Evolutionary conservation across 352 stramenopile genomes (phyloP), one percentile per base, ranked within the genome.

Genomic region (Pythium plurisporium): DNA sequence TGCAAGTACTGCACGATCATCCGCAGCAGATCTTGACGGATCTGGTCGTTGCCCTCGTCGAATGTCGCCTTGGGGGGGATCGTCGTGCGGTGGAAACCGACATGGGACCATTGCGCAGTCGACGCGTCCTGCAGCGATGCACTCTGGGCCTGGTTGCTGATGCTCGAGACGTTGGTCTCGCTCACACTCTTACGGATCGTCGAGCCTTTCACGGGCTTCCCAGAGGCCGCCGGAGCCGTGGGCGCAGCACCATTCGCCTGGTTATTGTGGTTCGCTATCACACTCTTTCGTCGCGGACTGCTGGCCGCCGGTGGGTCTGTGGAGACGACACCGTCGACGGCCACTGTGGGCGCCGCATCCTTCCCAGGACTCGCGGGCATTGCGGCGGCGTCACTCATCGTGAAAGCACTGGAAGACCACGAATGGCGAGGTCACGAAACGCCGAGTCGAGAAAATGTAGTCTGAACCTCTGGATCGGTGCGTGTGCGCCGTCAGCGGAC

Each of bases 1-100:
- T 94, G 81, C 12, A 96, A 60, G 62, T 94, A 96, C 71, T 94
- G 84, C 26, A 83, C 84, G 61, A 96, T 96, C 57, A 96, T 79
- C 4, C 76, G 75, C 22, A 96, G 70, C 41, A 96, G 60, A 54
- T 94, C 86, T 45, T 83, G 76, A 46, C 89, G 84, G 67, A 96
- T 94, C 65, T 90, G 77, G n/a, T 64, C 55, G 47, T 84, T 70
- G 44, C 73, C 37, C 8, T 74, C 62, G 61, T 94, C 82, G 44
- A 94, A 94, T n/a, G 84, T 94, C 17, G 79, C 76, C 53, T 89
- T 76, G 0, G 82, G 82, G 0, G 78, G 68, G 57, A 94, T 92
- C 41, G 74, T 91, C 26, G 80, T 94, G 68, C 79, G 79, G 65
- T 94, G 84, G 67, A 90, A 84, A 27, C 83, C 84, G 33, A 94